Base-by-base conservation (phyloP, 169 alveolate species). In the Plasmodium inui region DNA sequence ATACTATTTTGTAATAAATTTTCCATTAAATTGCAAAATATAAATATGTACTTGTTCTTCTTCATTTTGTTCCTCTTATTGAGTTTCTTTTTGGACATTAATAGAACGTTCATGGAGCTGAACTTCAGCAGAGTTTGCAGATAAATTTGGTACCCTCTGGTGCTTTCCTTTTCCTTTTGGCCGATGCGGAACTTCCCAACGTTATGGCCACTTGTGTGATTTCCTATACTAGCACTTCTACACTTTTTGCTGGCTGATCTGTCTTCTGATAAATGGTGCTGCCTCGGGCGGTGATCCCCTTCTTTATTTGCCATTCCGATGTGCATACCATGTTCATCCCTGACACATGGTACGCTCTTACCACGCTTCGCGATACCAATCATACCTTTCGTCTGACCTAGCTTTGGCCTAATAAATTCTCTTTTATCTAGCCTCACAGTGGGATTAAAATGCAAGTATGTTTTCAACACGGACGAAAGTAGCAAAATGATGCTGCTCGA, bases 11-110 rank as follows among this genome's bases (percentile, higher is more conserved):
- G 94, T 39, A 89, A 79, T 34, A 89, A 79, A 89, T 79, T 79
- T n/a, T 89, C 94, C 17, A 89, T 78, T 79, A 89, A 37, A 79
- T 79, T 79, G 72, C 94, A 89, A 89, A 89, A 89, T 37, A 53
- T 80, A 44, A 17, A 89, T 22, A 89, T 79, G 34, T 89, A 89
- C 44, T 79, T 79, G 82, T 79, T 89, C 34, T 61, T 89, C 76
- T 89, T 78, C 55, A 89, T 89, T 67, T 67, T 89, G 7, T 30
- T 79, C 71, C 53, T 44, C 28, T 22, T 76, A 37, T 41, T 79
- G 46, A 57, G 41, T 44, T 53, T 80, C 57, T 46, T 89, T 67
- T 70, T 89, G n/a, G 90, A 57, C 72, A 89, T 57, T 80, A 89
- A 78, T 28, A 89, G 41, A 17, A 89, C 41, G 73, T 89, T 78